Conservation (phyloP, 2,329 filamentous ascomycete genomes). For the Penicillium sp. region DNA sequence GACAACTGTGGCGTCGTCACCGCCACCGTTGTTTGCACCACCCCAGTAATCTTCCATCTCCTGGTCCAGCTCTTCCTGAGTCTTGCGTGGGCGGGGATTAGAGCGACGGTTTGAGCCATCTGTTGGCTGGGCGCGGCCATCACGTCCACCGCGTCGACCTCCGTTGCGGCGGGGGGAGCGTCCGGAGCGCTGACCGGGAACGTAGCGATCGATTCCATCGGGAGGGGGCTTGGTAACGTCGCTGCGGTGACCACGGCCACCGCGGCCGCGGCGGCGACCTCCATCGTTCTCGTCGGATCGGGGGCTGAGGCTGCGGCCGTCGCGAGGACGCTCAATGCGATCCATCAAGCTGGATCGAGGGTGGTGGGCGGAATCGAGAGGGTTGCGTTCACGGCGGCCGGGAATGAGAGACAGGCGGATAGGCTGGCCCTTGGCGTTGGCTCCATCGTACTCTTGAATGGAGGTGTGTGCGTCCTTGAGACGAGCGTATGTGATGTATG, state of each 20-base stretch:
- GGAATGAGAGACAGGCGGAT: slow-evolving; percentile 72
- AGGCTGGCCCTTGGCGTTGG: slow-evolving; percentile 86
- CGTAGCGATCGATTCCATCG: slow-evolving; percentile 75
- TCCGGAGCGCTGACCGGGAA: slow-evolving; percentile 60
- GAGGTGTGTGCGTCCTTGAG: slow-evolving; percentile 72
- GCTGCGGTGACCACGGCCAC: slow-evolving; percentile 53
- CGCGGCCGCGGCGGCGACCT: slow-evolving; percentile 38
- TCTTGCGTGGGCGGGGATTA: slow-evolving; percentile 71
- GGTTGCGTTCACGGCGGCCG: slow-evolving; percentile 44
- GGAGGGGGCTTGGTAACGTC: slow-evolving; percentile 58
- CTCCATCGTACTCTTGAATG: slow-evolving; percentile 79
- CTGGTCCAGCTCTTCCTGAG: slow-evolving; percentile 87
- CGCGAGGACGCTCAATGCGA: slow-evolving; percentile 53
- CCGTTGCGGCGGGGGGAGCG: slow-evolving; percentile 44
- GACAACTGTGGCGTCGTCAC: slow-evolving; percentile 36
- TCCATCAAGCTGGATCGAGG: slow-evolving; percentile 66
- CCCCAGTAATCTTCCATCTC: slow-evolving; percentile 96
- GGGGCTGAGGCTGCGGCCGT: slow-evolving; percentile 46
- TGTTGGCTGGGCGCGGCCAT: slow-evolving; percentile 32
- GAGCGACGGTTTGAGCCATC: slow-evolving; percentile 39
- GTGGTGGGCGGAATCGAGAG: slow-evolving; percentile 53
- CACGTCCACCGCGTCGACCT: slow-evolving; percentile 51
- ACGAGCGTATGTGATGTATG: slow-evolving; percentile 77
- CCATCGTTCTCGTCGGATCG: slow-evolving; percentile 35
- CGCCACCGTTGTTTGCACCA: slow-evolving; percentile 39